Percentiles rank a stretch among this genome's conserved stretches.
phyloP scores from a whole-genome alignment of 179 eudicot species.

The Sideroxylon spinosum region DNA sequence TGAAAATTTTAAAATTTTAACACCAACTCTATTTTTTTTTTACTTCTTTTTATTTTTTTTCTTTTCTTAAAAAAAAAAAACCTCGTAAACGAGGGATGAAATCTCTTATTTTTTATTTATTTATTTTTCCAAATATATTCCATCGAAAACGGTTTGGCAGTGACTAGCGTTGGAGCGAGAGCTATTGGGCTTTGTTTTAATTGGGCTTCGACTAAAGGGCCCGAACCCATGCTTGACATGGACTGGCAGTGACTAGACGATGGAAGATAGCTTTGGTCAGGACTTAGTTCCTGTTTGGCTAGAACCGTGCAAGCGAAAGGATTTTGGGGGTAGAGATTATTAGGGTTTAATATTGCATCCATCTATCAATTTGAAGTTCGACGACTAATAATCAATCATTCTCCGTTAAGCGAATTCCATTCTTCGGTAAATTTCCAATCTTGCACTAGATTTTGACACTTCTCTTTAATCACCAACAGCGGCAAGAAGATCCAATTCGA shows the following conservation, averaged over 20 bases:
- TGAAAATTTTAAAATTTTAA: too few relatives aligned
- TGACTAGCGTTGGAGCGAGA: too few relatives aligned
- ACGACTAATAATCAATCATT: neutral
- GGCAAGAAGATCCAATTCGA: constrained; percentile 10
- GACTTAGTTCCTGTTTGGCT: neutral
- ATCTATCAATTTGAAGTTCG: constrained; percentile 1
- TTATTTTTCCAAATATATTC: too few relatives aligned
- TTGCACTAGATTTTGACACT: neutral
- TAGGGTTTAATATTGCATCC: constrained; percentile 2
- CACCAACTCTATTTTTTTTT: too few relatives aligned
- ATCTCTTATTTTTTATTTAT: too few relatives aligned
- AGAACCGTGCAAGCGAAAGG: neutral
- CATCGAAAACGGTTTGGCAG: too few relatives aligned
- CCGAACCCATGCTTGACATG: neutral
- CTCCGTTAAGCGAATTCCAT: too few relatives aligned
- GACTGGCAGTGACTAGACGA: neutral
- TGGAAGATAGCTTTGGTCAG: neutral
- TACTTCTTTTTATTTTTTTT: too few relatives aligned
- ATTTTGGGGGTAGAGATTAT: neutral
- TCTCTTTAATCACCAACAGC: neutral
- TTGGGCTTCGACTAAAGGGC: neutral
- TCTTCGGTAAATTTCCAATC: neutral
- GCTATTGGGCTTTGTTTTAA: neutral
- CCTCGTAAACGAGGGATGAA: too few relatives aligned
- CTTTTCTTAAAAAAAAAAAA: too few relatives aligned